Conservation (phyloP, 2,329 filamentous ascomycete species). For the Apiospora rasikravindrae region DNA sequence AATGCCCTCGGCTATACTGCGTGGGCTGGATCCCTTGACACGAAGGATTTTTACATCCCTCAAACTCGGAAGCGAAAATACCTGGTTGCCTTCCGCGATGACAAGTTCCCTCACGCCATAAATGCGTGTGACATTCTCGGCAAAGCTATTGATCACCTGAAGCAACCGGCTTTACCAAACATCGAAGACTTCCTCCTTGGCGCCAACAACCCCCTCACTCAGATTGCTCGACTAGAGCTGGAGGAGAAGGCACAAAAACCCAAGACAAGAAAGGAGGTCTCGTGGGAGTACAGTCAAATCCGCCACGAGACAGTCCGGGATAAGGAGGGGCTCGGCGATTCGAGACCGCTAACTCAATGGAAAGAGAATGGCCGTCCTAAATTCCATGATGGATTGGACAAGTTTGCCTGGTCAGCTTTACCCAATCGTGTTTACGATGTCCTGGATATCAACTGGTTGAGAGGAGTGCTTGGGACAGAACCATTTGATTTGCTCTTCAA, state of each 20-base stretch:
- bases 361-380: conserved; percentile 53
- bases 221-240: conserved; percentile 55
- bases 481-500: conserved; percentile 57
- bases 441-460: conserved; percentile 66
- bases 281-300: conserved; percentile 63
- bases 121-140: conserved; percentile 48
- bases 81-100: conserved; percentile 58
- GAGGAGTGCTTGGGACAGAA: conserved; percentile 46
- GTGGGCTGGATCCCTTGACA: conserved; percentile 59
- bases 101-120: conserved; percentile 37
- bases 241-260: conserved; percentile 37
- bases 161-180: conserved; percentile 64
- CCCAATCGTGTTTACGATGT: conserved; percentile 68
- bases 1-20: conserved; percentile 61
- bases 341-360: conserved; percentile 65
- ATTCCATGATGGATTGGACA: conserved; percentile 36
- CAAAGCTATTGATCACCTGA: conserved; percentile 49
- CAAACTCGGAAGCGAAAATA: conserved; percentile 70
- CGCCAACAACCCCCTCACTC: conserved; percentile 58
- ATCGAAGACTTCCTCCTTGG: conserved; percentile 66
- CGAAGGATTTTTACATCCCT: conserved; percentile 75
- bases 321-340: conserved; percentile 54
- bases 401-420: conserved; percentile 47
- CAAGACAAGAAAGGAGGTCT: conserved; percentile 38
- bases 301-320: conserved; percentile 64